Evolutionary conservation across 768 basidiomycete species (phyloP), one percentile per base, ranked within the genome.

Genomic region (Paxillus ammoniavirescens): DNA sequence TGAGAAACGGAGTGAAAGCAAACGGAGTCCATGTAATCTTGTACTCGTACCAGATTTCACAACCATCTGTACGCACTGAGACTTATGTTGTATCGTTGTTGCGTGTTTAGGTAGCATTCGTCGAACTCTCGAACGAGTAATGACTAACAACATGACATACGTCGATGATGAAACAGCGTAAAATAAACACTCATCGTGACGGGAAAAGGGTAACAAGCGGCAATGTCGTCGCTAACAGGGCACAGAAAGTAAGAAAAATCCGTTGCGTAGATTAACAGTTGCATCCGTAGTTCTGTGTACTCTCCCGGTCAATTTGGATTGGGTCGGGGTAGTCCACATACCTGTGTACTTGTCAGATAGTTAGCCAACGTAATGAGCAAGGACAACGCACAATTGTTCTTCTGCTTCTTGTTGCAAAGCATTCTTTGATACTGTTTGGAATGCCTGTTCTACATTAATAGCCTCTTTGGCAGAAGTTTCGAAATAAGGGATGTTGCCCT

Each of bases 381-480:
- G 2, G 40, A 57, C 49, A 9, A 73, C 89, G 66, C 61, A 97
- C 94, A 97, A 72, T 68, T 96, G 93, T 57, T 93, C 92, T 68
- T 98, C 97, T 46, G 91, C 87, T 70, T 98, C 97, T 75, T 98
- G 96, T 69, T 93, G 92, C 60, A 99, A 74, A 10, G 97, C 97
- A 70, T 97, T 98, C 90, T 96, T 96, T n/a, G 96, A 96, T 52
- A 98, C 95, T 2, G 95, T 97, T 73, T 97, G 95, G 86, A 99
- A 99, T 4, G 96, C 97, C 71, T 98, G 96, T 71, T 99, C 97
- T 50, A 99, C 97, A 65, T 99, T 99, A 80, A 98, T 98, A 10
- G 97, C 96, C 73, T 99, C 97, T 75, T 99, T 99, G 38, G 97
- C 97, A 8, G 97, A 99, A 5, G 97, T 98, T 77, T 99, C 97